These are phyloP conservation scores for Rheum nobile DNA, from an alignment of 148 eudicot genomes.

Conservation along the genomic window DNA sequence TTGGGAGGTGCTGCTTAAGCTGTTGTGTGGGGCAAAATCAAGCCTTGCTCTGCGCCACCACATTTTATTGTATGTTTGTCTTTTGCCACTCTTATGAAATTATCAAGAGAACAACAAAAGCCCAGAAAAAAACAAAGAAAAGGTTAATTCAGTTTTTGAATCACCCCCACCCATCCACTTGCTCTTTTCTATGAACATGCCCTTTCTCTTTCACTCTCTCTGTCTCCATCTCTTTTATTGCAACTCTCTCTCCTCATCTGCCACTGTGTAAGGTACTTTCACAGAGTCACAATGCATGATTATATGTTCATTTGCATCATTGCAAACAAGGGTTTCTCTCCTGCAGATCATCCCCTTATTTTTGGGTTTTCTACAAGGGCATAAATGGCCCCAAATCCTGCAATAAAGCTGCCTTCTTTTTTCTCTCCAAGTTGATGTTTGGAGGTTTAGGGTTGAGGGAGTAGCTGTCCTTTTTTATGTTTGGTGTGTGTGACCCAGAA, in stretches of 20 bases:
- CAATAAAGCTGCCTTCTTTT: not conserved
- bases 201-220: conserved; percentile 4
- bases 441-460: not conserved
- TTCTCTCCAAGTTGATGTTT: not conserved
- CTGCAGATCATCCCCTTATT: not conserved
- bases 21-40: not conserved
- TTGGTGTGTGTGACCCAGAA: too few relatives aligned
- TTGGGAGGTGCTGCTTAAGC: not conserved
- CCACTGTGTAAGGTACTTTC: not conserved
- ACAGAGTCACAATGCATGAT: conserved; percentile 4
- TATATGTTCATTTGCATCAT: not conserved
- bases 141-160: not conserved
- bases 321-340: not conserved
- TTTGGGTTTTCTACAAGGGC: not conserved
- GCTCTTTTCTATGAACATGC: not conserved
- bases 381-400: not conserved
- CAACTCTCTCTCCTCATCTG: not conserved
- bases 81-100: not conserved
- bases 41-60: not conserved
- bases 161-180: conserved; percentile 3
- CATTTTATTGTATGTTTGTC: not conserved
- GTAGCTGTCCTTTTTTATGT: not conserved
- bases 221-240: not conserved
- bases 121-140: not conserved
- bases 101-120: not conserved